Evolutionary conservation across 1,284 basidiomycete genomes (phyloP).

Genomic region (Ceratobasidium theobromae): DNA sequence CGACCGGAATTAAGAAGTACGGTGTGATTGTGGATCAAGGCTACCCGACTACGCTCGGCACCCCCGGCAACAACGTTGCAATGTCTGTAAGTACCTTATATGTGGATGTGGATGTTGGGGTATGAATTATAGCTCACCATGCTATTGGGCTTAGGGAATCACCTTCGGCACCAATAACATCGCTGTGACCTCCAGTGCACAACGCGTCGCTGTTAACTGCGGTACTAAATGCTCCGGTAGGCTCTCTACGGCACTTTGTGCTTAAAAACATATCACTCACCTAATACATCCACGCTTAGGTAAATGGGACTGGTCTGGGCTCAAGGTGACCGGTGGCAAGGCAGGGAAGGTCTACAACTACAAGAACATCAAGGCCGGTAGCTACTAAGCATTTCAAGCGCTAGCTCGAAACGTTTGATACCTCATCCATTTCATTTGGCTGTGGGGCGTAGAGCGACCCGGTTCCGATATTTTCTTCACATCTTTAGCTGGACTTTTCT

Average conservation of each 20-base stretch:
- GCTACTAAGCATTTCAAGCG: neutral
- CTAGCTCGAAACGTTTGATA: no score
- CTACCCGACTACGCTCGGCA: slow-evolving; percentile 25
- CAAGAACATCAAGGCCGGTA: slow-evolving; percentile 8
- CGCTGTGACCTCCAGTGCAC: slow-evolving; percentile 20
- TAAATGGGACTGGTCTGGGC: slow-evolving; percentile 35
- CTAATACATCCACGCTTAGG: neutral
- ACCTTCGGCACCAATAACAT: slow-evolving; percentile 22
- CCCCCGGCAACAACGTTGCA: slow-evolving; percentile 20
- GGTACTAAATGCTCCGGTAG: slow-evolving; percentile 16
- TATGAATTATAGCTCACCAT: neutral
- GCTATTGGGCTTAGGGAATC: neutral
- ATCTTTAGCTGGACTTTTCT: no score
- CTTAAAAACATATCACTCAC: neutral
- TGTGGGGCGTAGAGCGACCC: no score
- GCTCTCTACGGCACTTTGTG: neutral
- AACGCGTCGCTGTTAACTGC: slow-evolving; percentile 33
- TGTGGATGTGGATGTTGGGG: neutral
- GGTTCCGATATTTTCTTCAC: no score
- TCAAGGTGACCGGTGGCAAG: slow-evolving; percentile 33
- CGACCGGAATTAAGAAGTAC: slow-evolving; percentile 34
- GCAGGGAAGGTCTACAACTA: slow-evolving; percentile 19
- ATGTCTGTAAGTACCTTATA: slow-evolving; percentile 8
- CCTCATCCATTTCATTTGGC: no score
- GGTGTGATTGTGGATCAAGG: slow-evolving; percentile 37